Conservation (phyloP, 805 yeast species). For the Ogataea trehalophila region DNA sequence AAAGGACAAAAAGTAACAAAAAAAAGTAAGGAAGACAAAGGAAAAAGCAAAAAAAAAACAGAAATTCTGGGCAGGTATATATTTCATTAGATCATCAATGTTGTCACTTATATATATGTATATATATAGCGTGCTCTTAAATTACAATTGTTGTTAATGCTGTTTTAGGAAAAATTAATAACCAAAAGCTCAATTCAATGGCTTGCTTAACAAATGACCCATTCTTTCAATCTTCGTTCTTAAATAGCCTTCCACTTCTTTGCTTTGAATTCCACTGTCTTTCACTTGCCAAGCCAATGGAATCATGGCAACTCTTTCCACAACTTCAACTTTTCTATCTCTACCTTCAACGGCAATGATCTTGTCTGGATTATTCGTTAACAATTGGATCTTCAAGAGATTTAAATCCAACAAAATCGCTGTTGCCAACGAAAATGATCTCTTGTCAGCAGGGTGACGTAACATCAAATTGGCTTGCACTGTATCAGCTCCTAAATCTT, state of each 20-base stretch:
- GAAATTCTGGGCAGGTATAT: too few relatives aligned
- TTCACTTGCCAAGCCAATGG: constrained; percentile 83
- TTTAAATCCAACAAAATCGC: constrained; percentile 86
- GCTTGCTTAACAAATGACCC: constrained; percentile 82
- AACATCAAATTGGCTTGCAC: constrained; percentile 91
- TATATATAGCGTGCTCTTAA: too few relatives aligned
- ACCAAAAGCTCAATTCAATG: constrained; percentile 4
- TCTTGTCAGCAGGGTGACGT: constrained; percentile 97
- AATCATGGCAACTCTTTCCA: constrained; percentile 92
- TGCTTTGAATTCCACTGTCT: constrained; percentile 65
- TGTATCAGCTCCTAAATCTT: constrained; percentile 97
- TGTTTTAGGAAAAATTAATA: too few relatives aligned
- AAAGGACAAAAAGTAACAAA: too few relatives aligned
- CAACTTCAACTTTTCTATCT: constrained; percentile 65
- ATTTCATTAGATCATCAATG: too few relatives aligned
- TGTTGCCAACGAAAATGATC: constrained; percentile 90
- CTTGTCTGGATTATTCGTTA: constrained; percentile 96
- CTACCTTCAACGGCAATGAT: constrained; percentile 92
- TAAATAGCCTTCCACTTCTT: constrained; percentile 88
- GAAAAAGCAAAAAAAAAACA: too few relatives aligned
- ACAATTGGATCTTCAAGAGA: constrained; percentile 59
- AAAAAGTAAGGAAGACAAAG: too few relatives aligned
- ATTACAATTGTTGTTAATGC: too few relatives aligned
- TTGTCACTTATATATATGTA: too few relatives aligned
- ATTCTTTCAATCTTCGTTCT: constrained; percentile 92